Evolutionary conservation across 805 yeast genomes (phyloP), one percentile per base, ranked within the genome.

Genomic region (Sugiyamaella mastotermitis): DNA sequence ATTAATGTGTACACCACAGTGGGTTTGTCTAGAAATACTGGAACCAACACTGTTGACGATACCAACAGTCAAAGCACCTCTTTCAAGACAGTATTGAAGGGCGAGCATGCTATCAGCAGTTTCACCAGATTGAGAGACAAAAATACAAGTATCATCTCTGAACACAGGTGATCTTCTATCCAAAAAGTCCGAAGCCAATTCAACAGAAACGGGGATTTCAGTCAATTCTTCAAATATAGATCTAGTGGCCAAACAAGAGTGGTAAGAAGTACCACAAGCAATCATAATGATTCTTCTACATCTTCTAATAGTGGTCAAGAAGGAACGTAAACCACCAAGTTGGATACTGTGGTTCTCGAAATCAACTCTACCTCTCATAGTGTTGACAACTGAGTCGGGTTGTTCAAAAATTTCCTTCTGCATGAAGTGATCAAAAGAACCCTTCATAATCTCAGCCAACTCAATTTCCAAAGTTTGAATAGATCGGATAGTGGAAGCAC

Each of bases 221-320:
- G 96, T 86, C 55, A 92, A 72, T 61, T 92, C 98, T 66, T 92
- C 99, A 60, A 92, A 88, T 48, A 87, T 80, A 11, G 96, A 83
- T 65, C 99, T 79, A 16, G 95, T 90, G 15, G 98, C 98, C 59
- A 92, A 67, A 70, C 99, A 92, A 13, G 98, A 92, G 66, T 92
- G 98, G 61, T 88, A 92, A 0, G 98, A 92, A 5, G 99, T 92
- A 68, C 99, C 99, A 68, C 99, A 92, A 1, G 98, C 99, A 66
- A 92, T 84, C 97, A 92, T 92, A 43, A 88, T 84, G 54, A 92
- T 74, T 65, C 98, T 78, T 66, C 97, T 79, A 53, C 96, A 87
- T 57, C 96, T 78, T 66, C 97, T 78, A 47, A 92, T 84, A 32
- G 92, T 83, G 20, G 92, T 78, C 47, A 92, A 69, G 74, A 80